phyloP scores from a whole-genome alignment of 176 grass and related monocot genomes.

The Cocos nucifera region DNA sequence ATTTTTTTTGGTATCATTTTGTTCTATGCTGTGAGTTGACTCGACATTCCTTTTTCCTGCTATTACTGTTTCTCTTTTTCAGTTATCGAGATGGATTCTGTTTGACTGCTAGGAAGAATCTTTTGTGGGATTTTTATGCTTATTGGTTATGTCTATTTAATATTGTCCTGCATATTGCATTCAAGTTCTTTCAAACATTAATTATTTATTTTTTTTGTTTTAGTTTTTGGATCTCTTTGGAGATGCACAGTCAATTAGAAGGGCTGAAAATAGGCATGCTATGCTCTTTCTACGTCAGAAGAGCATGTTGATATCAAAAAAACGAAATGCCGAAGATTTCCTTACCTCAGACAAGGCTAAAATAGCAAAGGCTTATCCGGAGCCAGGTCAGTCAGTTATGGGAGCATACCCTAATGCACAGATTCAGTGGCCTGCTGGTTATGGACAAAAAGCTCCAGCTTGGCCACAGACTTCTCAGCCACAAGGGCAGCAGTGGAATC shows the following conservation, averaged over 20 bases:
- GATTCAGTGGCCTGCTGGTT: slow-evolving; percentile 40
- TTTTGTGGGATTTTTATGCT: too few species aligned
- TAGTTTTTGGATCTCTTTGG: slow-evolving; percentile 98
- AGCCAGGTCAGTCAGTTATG: slow-evolving; percentile 30
- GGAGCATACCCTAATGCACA: slow-evolving; percentile 63
- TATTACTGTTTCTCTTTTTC: too few species aligned
- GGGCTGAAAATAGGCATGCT: slow-evolving; percentile 54
- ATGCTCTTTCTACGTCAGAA: slow-evolving; percentile 57
- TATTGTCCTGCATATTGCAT: too few species aligned
- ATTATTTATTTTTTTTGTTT: not conserved
- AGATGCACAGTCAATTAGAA: slow-evolving; percentile 82
- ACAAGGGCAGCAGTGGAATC: slow-evolving; percentile 52
- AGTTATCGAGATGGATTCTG: too few species aligned
- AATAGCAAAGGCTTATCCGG: slow-evolving; percentile 41
- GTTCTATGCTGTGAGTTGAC: too few species aligned
- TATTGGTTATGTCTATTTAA: too few species aligned
- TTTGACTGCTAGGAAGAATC: too few species aligned
- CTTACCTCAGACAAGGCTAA: slow-evolving; percentile 66
- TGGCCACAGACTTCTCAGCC: slow-evolving; percentile 43
- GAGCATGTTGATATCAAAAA: slow-evolving; percentile 58
- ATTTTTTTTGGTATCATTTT: too few species aligned
- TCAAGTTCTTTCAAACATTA: not conserved
- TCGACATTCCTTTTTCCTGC: too few species aligned
- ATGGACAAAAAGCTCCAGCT: slow-evolving; percentile 40
- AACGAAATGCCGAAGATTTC: slow-evolving; percentile 67